Conservation (phyloP, 2,329 filamentous ascomycete species). For the Phoma sp. region DNA sequence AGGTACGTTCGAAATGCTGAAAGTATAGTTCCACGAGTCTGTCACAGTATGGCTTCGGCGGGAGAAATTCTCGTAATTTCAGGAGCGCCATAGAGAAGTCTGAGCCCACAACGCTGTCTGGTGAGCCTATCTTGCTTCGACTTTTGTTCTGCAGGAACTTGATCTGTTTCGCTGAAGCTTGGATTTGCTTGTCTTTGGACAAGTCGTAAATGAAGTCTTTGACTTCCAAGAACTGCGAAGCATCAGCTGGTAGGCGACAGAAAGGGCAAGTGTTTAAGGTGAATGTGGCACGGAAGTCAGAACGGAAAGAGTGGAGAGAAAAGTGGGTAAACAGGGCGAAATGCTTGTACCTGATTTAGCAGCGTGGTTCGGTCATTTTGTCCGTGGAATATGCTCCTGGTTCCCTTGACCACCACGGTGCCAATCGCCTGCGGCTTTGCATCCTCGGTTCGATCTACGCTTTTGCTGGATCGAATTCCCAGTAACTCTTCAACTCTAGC, state of each 20-base stretch:
- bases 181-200: conserved; percentile 21
- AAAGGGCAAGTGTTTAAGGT: no score
- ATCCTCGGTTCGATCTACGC: background rate
- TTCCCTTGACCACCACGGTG: conserved; percentile 28
- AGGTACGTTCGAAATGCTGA: conserved; percentile 32
- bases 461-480: conserved; percentile 1
- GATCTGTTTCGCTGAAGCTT: conserved; percentile 25
- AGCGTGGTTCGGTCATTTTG: conserved; percentile 30
- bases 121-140: conserved; percentile 15
- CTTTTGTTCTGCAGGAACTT: conserved; percentile 26
- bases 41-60: conserved; percentile 30
- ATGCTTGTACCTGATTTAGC: conserved; percentile 28
- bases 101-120: conserved; percentile 7
- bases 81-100: conserved; percentile 25
- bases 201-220: conserved; percentile 24
- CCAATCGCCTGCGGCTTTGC: conserved; percentile 18
- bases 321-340: no score
- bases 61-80: conserved; percentile 28
- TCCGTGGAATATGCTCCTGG: conserved; percentile 25
- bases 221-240: conserved; percentile 22
- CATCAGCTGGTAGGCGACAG: conserved; percentile 2
- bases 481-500: conserved; percentile 30
- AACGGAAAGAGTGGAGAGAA: background rate
- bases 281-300: no score
- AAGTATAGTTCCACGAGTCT: conserved; percentile 28